These are phyloP conservation scores for Phycomyces nitens DNA, from an alignment of 192 early-diverging fungal genomes.

Conservation along the genomic window DNA sequence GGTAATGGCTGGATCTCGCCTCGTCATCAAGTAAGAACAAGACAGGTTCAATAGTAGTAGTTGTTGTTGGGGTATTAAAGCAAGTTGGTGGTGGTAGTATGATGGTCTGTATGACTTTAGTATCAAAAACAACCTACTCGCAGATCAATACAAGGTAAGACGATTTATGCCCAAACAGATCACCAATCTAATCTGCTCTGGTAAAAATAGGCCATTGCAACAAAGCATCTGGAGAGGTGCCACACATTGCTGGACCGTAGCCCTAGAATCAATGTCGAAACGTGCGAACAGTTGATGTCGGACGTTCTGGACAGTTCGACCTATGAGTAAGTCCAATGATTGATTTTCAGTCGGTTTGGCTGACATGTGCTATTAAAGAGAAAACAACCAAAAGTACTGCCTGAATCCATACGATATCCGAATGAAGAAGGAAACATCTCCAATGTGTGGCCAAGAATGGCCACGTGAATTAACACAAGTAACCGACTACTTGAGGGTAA, in stretches of 20 bases:
- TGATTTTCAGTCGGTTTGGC: background rate
- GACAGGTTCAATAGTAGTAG: too few species aligned
- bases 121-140: conserved; percentile 28
- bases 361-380: background rate
- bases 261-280: conserved; percentile 25
- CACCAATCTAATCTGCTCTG: too few species aligned
- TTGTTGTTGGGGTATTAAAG: too few species aligned
- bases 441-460: conserved; percentile 52
- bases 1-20: conserved; percentile 69
- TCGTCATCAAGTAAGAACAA: conserved; percentile 45
- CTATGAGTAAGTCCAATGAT: conserved; percentile 14
- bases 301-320: conserved; percentile 20
- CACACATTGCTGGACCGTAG: conserved; percentile 23
- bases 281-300: conserved; percentile 40
- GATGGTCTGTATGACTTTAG: conserved; percentile 41
- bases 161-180: too few species aligned
- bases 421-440: conserved; percentile 36
- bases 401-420: conserved; percentile 60
- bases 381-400: conserved; percentile 32
- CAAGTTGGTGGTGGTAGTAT: too few species aligned
- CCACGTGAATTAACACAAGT: conserved; percentile 49
- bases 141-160: conserved; percentile 26
- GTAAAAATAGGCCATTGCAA: conserved; percentile 10
- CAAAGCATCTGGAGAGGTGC: conserved; percentile 31
- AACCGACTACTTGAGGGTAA: conserved; percentile 50